phyloP scores from a whole-genome alignment of 345 rosid genomes.

The Litchi chinensis region DNA sequence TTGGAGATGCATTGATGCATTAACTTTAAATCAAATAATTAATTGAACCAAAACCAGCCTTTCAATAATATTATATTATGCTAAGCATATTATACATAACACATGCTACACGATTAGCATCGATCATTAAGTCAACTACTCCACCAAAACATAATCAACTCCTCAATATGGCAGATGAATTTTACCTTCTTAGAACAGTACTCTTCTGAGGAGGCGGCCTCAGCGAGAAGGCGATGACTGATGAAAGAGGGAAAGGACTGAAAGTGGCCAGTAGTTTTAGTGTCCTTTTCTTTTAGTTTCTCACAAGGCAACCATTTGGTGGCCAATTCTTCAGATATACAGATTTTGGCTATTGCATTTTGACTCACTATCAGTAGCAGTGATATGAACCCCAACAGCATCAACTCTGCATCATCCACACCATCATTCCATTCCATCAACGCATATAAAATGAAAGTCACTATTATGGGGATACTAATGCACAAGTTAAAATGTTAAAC shows the following conservation, averaged over 20 bases:
- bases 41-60: not conserved
- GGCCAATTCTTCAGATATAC: slow-evolving; percentile 47
- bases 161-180: not conserved
- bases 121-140: not conserved
- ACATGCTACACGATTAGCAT: not conserved
- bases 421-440: not conserved
- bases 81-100: not conserved
- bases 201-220: slow-evolving; percentile 20
- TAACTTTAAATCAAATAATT: too few species aligned
- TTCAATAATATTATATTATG: not conserved
- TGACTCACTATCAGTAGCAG: slow-evolving; percentile 67
- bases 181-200: not conserved
- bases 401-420: slow-evolving; percentile 57
- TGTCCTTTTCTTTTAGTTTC: slow-evolving; percentile 18
- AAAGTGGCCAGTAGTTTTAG: slow-evolving; percentile 38
- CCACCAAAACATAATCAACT: not conserved
- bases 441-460: not conserved
- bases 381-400: slow-evolving; percentile 87
- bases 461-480: too few species aligned
- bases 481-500: too few species aligned
- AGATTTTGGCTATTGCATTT: slow-evolving; percentile 41
- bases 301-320: slow-evolving; percentile 59
- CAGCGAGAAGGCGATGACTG: slow-evolving; percentile 68
- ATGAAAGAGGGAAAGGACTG: slow-evolving; percentile 34
- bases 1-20: too few species aligned